A percentile compares a stretch with the other conserved stretches of the same genome.
Evolutionary conservation across 176 grass and related monocot genomes (phyloP).

Genomic region (Lolium perenne): DNA sequence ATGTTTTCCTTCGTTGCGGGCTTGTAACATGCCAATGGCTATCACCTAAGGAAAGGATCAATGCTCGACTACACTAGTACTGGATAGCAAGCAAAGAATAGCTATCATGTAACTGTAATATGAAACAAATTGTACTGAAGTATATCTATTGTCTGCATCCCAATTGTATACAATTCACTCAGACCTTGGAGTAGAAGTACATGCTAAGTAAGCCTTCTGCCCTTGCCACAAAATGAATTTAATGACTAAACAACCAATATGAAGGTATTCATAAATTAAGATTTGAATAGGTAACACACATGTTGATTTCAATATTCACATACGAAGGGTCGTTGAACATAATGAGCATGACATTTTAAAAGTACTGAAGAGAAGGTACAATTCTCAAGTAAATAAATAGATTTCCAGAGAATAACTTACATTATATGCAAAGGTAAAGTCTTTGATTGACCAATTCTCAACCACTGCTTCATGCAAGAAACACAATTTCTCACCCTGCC

Average conservation of each 20-base stretch:
- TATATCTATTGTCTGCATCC: not conserved
- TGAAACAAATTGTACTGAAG: not conserved
- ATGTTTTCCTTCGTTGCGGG: not conserved
- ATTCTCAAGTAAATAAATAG: conserved; percentile 15
- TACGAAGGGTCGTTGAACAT: conserved; percentile 21
- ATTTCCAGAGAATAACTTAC: conserved; percentile 58
- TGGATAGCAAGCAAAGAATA: not conserved
- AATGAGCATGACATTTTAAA: not conserved
- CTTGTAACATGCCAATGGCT: not conserved
- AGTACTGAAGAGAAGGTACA: conserved; percentile 41
- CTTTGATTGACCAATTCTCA: conserved; percentile 84
- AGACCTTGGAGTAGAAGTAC: not conserved
- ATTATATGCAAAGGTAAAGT: conserved; percentile 83
- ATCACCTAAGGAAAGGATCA: not conserved
- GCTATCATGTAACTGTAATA: not conserved
- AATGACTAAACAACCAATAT: not conserved
- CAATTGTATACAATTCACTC: not conserved
- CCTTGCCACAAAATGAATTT: not conserved
- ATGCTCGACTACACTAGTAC: not conserved
- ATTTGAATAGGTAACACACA: conserved; percentile 7
- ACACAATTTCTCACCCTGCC: conserved; percentile 64
- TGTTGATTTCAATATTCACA: conserved; percentile 11
- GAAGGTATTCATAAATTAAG: not conserved
- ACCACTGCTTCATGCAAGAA: conserved; percentile 83
- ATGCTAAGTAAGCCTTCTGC: not conserved